These are phyloP conservation scores for Sarocladium brachiariae DNA, from an alignment of 2,329 filamentous ascomycete genomes.

Conservation along the genomic window DNA sequence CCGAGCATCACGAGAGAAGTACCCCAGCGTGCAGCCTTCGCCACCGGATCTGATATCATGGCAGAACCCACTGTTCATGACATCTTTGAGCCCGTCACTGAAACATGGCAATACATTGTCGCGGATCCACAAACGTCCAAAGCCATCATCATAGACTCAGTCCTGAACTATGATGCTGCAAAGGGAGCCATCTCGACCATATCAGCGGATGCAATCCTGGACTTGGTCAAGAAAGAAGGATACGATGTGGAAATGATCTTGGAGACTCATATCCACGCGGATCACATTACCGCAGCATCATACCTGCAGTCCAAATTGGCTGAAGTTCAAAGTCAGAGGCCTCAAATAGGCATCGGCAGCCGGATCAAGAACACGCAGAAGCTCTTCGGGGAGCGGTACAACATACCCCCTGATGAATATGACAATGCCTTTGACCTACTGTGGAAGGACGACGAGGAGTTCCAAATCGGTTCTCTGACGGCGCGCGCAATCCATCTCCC, in stretches of 20 bases:
- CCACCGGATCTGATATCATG: slow-evolving; percentile 12
- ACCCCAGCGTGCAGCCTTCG: neutral
- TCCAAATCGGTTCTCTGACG: slow-evolving; percentile 40
- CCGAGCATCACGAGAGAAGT: neutral
- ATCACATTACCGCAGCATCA: slow-evolving; percentile 51
- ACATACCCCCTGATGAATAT: slow-evolving; percentile 35
- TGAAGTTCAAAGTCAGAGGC: slow-evolving; percentile 25
- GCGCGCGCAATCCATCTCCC: slow-evolving; percentile 47
- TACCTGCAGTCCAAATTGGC: slow-evolving; percentile 46
- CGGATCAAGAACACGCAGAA: slow-evolving; percentile 45
- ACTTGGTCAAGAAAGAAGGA: slow-evolving; percentile 31
- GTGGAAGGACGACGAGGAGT: slow-evolving; percentile 46
- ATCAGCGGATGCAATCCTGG: slow-evolving; percentile 45
- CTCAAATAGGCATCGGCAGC: slow-evolving; percentile 47
- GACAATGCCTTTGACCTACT: slow-evolving; percentile 42
- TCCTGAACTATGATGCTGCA: slow-evolving; percentile 47
- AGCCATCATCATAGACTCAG: slow-evolving; percentile 55
- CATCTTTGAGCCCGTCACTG: slow-evolving; percentile 34
- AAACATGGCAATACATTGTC: slow-evolving; percentile 55
- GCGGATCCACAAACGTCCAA: slow-evolving; percentile 40
- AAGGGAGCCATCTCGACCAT: slow-evolving; percentile 37
- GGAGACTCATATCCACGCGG: slow-evolving; percentile 57
- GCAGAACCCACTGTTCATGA: slow-evolving; percentile 29
- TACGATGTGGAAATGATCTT: slow-evolving; percentile 47
- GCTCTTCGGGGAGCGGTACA: slow-evolving; percentile 42